Base-by-base conservation (phyloP, 805 yeast genomes). In the Candida taoyuanica region DNA sequence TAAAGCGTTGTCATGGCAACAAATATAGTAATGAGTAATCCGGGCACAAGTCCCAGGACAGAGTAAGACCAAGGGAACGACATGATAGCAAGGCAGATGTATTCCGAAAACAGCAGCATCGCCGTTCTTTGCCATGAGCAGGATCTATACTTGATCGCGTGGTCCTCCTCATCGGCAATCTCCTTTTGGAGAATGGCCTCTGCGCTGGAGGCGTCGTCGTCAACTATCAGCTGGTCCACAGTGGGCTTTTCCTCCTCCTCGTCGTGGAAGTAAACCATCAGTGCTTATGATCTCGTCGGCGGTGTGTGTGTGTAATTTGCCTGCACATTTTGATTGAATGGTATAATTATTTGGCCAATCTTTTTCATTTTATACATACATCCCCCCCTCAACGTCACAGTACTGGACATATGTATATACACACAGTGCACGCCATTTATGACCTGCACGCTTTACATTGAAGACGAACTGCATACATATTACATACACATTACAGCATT, bases 11-110 rank as follows among this genome's bases (percentile, higher is more conserved):
- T 67, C 17, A 66, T 43, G 2, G 80, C 65, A 4, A 76, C 75
- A 36, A 71, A 70, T 1, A 67, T 66, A 0, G 81, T 76, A 34
- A 76, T 50, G 20, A 76, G 71, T 19, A 76, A 58, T 1, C 82
- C 83, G 2, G 81, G 79, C 2, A 76, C 71, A 7, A 76, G 55
- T 0, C 83, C 83, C 15, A 76, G 57, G 3, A 76, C 76, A 3
- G 81, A 73, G 48, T 73, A 76, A 9, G 79, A 72, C 80, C 81
- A 74, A 0, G 83, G 83, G 53, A 76, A 76, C n/a, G 79, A 72
- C 76, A 76, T 67, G 42, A 75, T 74, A 12, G 82, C 82, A 43
- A 76, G 62, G 48, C 81, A 77, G 23, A 76, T 74, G 53, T 76
- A 76, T 53, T 76, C 82, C 2, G 78, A 71, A 44, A 76, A 73